Conservation (phyloP, 257 asterid species). For the Solanum boliviense region DNA sequence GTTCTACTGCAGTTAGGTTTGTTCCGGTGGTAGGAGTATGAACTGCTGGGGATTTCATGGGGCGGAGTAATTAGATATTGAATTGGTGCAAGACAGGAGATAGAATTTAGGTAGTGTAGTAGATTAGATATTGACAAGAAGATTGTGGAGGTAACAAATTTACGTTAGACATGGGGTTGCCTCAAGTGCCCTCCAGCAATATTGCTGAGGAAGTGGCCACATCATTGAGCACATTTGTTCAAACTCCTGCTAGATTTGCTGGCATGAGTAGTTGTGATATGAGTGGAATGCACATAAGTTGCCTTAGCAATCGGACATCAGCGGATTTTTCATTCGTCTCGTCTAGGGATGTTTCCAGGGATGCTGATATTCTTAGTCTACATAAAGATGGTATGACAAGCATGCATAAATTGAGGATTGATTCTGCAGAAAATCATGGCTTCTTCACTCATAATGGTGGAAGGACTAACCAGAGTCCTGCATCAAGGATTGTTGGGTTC, state of each 20-base stretch:
- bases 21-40: neutral
- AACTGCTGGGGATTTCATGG: neutral
- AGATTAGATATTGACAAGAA: neutral
- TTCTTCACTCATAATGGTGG: conserved; percentile 28
- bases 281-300: conserved; percentile 33
- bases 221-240: conserved; percentile 38
- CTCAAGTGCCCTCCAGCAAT: conserved; percentile 53
- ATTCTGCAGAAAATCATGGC: conserved; percentile 25
- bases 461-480: conserved; percentile 45
- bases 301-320: conserved; percentile 10
- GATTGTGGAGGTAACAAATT: neutral
- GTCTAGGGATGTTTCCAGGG: conserved; percentile 35
- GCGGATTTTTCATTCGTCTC: conserved; percentile 33
- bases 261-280: conserved; percentile 41
- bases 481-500: conserved; percentile 71
- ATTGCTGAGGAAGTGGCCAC: conserved; percentile 50
- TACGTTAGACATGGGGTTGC: conserved; percentile 57
- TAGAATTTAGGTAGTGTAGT: neutral
- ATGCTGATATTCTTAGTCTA: conserved; percentile 24
- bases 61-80: neutral
- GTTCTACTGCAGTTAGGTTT: neutral
- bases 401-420: conserved; percentile 40
- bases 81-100: neutral
- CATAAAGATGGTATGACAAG: conserved; percentile 38
- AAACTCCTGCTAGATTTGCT: conserved; percentile 28